Evolutionary conservation across 352 stramenopile genomes (phyloP), one percentile per base, ranked within the genome.

Genomic region (Phytopythium delawarense): DNA sequence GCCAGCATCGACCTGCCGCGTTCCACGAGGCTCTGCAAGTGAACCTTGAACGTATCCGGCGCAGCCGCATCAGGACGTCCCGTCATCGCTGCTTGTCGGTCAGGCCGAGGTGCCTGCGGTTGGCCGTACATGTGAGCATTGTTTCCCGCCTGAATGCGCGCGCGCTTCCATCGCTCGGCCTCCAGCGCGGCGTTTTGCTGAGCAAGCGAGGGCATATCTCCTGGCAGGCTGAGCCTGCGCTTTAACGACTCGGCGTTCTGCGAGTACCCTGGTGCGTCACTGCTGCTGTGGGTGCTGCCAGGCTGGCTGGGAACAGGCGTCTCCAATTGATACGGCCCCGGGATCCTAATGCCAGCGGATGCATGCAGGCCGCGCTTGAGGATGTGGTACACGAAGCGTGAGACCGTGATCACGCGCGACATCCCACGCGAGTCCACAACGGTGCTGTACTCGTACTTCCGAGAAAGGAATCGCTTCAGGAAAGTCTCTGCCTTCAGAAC

Each of bases 1-100:
- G 75, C 69, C n/a, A 91, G 56, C 81, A 93, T 89, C 7, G 81
- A 69, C 39, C 82, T 64, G 7, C 84, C 81, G 63, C 84, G 72
- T 28, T 90, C 84, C 16, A 85, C 80, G 23, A 93, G 74, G 3
- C 72, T 68, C 55, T 93, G 84, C 39, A 91, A 69, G 23, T 72
- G 80, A 6, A 67, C 65, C 51, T 87, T 87, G 48, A 87, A 84
- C 3, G 63, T 65, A 23, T 70, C 52, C n/a, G 72, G 35, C 40
- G 65, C 67, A 49, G 25, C 67, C 7, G 25, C 5, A 13, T 45
- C 39, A 23, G 25, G 30, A 45, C 35, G 49, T 62, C 61, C 25
- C 48, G 61, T 61, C 69, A 66, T 57, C 13, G 12, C 18, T n/a
- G 42, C 21, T 35, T 52, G 46, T 3, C 34, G 46, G 1, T 52